Percentiles rank a stretch among this genome's conserved stretches.
These are phyloP conservation scores for Catunica adiposa DNA, from an alignment of 2,329 filamentous ascomycete genomes.

Conservation along the genomic window DNA sequence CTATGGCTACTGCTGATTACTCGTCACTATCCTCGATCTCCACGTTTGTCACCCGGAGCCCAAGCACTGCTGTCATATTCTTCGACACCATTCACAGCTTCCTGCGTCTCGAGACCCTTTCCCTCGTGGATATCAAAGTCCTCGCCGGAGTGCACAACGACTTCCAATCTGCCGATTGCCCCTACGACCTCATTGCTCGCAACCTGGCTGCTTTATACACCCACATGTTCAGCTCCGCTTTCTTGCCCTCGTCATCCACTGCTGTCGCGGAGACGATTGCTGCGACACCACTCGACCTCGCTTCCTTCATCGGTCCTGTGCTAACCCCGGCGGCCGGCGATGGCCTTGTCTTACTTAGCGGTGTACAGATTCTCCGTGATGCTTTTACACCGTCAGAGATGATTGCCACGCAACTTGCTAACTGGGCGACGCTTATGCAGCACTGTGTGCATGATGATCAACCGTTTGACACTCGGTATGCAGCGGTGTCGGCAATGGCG, in stretches of 20 bases:
- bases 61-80: constrained; percentile 9
- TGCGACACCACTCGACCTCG: constrained; percentile 4
- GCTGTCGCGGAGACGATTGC: not conserved
- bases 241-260: not conserved
- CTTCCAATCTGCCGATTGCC: constrained; percentile 6
- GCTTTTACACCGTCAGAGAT: constrained; percentile 4
- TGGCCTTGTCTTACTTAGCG: constrained; percentile 9
- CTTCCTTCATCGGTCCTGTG: constrained; percentile 2
- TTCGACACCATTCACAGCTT: constrained; percentile 8
- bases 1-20: not conserved
- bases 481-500: constrained; percentile 38
- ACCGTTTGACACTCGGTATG: constrained; percentile 47
- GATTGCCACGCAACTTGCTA: constrained; percentile 16
- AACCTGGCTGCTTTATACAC: constrained; percentile 12
- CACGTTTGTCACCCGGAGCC: constrained; percentile 2
- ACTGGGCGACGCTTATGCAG: constrained; percentile 35
- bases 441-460: constrained; percentile 32
- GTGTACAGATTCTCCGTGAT: constrained; percentile 13
- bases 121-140: constrained; percentile 3
- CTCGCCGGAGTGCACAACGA: constrained; percentile 7
- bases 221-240: constrained; percentile 10
- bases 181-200: constrained; percentile 8
- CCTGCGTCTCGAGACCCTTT: constrained; percentile 5
- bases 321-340: constrained; percentile 10
- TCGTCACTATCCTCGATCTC: not conserved